phyloP scores from a whole-genome alignment of 2,329 filamentous ascomycete genomes.

The Verticillium nubilum region DNA sequence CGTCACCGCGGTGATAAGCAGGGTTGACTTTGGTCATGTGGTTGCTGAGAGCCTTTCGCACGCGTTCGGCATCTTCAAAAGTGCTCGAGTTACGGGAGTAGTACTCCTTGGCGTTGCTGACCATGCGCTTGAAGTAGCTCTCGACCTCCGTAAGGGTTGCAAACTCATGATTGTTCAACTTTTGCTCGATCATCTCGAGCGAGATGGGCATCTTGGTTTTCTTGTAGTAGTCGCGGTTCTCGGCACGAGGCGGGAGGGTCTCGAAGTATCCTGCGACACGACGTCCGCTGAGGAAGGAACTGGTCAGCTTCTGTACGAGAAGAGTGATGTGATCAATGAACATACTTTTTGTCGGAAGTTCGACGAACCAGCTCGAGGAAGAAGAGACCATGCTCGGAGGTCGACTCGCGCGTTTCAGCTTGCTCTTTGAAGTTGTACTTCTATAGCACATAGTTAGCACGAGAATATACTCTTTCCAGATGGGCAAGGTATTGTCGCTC shows the following conservation, averaged over 20 bases:
- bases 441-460: conserved; percentile 10
- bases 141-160: conserved; percentile 68
- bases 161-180: conserved; percentile 65
- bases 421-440: conserved; percentile 42
- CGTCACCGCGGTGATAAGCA: conserved; percentile 59
- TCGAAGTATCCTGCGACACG: conserved; percentile 72
- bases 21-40: conserved; percentile 86
- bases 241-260: conserved; percentile 57
- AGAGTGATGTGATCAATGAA: conserved; percentile 13
- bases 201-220: conserved; percentile 74
- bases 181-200: conserved; percentile 69
- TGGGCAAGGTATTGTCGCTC: neutral
- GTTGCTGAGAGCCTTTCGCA: conserved; percentile 81
- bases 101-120: conserved; percentile 80
- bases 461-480: neutral
- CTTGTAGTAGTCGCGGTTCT: conserved; percentile 71
- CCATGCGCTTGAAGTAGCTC: conserved; percentile 81
- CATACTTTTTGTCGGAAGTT: conserved; percentile 77
- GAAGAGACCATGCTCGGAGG: conserved; percentile 63
- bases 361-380: conserved; percentile 71
- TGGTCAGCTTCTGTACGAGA: neutral
- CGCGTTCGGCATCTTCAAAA: conserved; percentile 79
- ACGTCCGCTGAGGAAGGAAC: conserved; percentile 52
- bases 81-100: conserved; percentile 67
- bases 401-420: conserved; percentile 62